These are phyloP conservation scores for Malassezia restricta DNA, from an alignment of 1,284 basidiomycete species.

Conservation along the genomic window DNA sequence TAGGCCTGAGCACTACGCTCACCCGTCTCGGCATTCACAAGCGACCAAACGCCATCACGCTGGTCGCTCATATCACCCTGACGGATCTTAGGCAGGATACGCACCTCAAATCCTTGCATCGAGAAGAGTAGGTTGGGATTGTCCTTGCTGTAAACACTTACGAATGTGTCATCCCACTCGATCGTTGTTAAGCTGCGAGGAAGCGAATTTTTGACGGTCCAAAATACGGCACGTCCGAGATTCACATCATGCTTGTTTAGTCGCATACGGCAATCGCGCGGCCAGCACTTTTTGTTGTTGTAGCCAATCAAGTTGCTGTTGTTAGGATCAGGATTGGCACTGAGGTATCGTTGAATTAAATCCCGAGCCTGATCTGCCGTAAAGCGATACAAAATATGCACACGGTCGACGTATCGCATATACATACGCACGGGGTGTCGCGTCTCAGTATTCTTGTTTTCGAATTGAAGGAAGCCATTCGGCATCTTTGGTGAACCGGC, in stretches of 20 bases:
- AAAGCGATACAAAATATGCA: slow-evolving; percentile 76
- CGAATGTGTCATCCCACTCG: slow-evolving; percentile 60
- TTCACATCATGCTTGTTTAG: slow-evolving; percentile 99
- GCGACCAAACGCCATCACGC: slow-evolving; percentile 94
- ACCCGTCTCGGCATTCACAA: slow-evolving; percentile 84
- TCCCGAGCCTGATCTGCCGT: slow-evolving; percentile 95
- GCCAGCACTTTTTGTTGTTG: slow-evolving; percentile 99
- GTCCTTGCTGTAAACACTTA: slow-evolving; percentile 77
- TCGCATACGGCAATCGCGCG: slow-evolving; percentile 94
- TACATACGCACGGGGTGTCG: slow-evolving; percentile 44
- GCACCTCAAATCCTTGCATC: slow-evolving; percentile 95
- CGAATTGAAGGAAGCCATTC: slow-evolving; percentile 44
- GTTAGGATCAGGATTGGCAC: slow-evolving; percentile 91
- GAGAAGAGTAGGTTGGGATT: slow-evolving; percentile 96
- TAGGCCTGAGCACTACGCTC: slow-evolving; percentile 95
- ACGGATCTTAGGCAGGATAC: slow-evolving; percentile 87
- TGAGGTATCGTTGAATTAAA: slow-evolving; percentile 91
- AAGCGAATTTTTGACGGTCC: slow-evolving; percentile 96
- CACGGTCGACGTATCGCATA: slow-evolving; percentile 44
- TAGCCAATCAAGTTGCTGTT: slow-evolving; percentile 98
- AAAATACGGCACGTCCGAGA: slow-evolving; percentile 90
- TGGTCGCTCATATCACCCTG: slow-evolving; percentile 92
- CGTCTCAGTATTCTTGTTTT: slow-evolving; percentile 36
- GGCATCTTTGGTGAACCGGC: slow-evolving; percentile 44
- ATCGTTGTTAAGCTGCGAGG: slow-evolving; percentile 94